Evolutionary conservation across 2,329 filamentous ascomycete genomes (phyloP), one percentile per base, ranked within the genome.

Genomic region (Tolypocladium ovalisporum): DNA sequence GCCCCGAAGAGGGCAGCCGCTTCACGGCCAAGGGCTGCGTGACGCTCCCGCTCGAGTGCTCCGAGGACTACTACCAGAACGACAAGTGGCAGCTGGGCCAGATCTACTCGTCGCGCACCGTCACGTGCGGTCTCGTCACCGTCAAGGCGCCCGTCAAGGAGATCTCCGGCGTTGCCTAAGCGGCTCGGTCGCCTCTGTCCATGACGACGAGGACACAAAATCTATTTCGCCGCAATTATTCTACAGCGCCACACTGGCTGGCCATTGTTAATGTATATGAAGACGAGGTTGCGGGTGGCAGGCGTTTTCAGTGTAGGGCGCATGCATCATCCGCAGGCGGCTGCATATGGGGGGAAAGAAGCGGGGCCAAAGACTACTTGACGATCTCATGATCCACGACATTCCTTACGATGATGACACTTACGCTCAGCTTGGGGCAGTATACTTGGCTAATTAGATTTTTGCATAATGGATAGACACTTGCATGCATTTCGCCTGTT

Each of bases 1-100:
- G 79, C 67, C 61, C 62, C 51, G 73, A 75, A 35, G 74, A 78
- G 58, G 65, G 65, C 36, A 66, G 62, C 44, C 59, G 61, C 42
- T 71, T 68, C 62, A 63, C 60, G 51, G 69, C 68, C 44, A 54
- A 62, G 44, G 69, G 68, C 40, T 59, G 58, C 24, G 61, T 61
- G 52, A 58, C 61, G 15, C 63, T 71, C 32, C 56, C 67, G n/a
- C 64, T 72, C 22, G 39, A 58, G 8, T 72, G 70, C 66, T 34
- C 59, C 17, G 67, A 70, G 32, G 57, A 55, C 29, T 61, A 10
- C 1, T 68, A 59, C 59, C 9, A 68, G 58, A 73, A 70, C 62
- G 57, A 62, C 2, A 56, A 69, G 58, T 73, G 71, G 71, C 59
- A 62, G 54, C 8, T 56, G 8, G 69, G 68, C 36, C 53, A 71